phyloP scores from a whole-genome alignment of 225 moss, liverwort and hornwort species.

The Rhytidiadelphus loreus region DNA sequence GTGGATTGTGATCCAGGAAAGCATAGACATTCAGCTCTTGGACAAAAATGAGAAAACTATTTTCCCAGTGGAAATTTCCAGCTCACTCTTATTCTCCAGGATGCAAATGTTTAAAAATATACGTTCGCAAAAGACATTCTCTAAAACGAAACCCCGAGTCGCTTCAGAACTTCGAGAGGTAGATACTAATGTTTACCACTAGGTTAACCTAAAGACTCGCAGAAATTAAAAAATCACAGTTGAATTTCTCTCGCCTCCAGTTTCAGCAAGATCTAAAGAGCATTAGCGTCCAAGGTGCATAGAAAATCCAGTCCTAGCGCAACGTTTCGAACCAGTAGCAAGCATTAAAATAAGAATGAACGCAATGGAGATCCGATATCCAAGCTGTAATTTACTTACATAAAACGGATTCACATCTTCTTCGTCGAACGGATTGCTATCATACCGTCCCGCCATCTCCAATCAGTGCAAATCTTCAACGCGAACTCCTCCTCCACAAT shows the following conservation, averaged over 20 bases:
- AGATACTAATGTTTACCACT: background rate
- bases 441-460: constrained; percentile 91
- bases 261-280: background rate
- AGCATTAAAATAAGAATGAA: background rate
- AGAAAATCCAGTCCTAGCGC: background rate
- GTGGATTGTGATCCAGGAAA: background rate
- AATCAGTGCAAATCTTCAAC: background rate
- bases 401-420: constrained; percentile 97
- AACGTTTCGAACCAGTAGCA: background rate
- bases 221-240: background rate
- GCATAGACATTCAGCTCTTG: background rate
- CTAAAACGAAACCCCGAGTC: background rate
- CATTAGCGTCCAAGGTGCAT: background rate
- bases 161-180: background rate
- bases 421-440: constrained; percentile 91
- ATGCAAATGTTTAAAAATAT: background rate
- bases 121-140: background rate
- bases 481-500: background rate
- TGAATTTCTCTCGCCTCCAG: background rate
- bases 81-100: background rate
- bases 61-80: background rate
- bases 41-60: background rate
- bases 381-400: constrained; percentile 40
- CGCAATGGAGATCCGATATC: background rate
- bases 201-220: background rate